Percentiles rank a stretch among this genome's conserved stretches.
phyloP scores from a whole-genome alignment of 106 monocot genomes.

The Cymbidium sinense region DNA sequence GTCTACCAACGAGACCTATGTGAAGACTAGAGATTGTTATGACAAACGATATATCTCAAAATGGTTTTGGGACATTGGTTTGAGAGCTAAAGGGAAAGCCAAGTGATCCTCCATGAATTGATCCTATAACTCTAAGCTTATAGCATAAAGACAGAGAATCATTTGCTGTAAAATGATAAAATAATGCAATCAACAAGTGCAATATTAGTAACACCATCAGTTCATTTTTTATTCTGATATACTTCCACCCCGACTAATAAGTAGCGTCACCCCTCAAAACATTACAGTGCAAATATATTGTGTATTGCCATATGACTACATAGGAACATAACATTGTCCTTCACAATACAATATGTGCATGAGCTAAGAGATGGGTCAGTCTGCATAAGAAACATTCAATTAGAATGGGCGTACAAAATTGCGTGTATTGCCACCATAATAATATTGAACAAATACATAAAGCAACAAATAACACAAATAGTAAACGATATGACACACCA shows the following conservation, averaged over 20 bases:
- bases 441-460: neutral
- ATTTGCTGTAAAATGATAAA: too few species aligned
- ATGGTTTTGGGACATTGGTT: too few species aligned
- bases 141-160: neutral
- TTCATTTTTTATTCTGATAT: neutral
- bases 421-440: neutral
- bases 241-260: neutral
- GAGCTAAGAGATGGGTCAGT: neutral
- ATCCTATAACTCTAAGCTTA: too few species aligned
- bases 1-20: too few species aligned
- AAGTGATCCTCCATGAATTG: too few species aligned
- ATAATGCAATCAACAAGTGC: too few species aligned
- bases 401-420: neutral
- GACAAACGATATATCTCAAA: too few species aligned
- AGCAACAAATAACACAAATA: neutral
- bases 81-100: too few species aligned
- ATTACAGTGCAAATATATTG: neutral
- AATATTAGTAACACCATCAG: neutral
- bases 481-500: slow-evolving; percentile 20
- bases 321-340: neutral
- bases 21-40: too few species aligned
- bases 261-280: neutral
- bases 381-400: neutral
- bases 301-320: neutral
- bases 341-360: neutral